Conservation (phyloP, 208 protist species). For the Endotrypanum monterogeii region DNA sequence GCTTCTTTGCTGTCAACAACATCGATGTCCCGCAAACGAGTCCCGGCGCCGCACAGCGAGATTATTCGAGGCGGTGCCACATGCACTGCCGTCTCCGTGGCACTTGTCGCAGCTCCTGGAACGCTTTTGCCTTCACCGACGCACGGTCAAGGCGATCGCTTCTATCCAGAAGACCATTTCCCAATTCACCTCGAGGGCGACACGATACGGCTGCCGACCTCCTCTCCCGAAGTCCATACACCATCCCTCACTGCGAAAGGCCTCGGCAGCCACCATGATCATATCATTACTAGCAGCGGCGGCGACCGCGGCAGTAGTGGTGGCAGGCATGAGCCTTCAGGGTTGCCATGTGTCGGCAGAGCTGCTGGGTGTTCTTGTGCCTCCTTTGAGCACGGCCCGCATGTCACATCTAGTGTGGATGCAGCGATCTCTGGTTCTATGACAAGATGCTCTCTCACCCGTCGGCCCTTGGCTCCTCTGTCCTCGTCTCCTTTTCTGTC, state of each 20-base stretch:
- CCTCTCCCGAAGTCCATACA: neutral
- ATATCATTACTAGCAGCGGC: too few relatives aligned
- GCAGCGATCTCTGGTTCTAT: neutral
- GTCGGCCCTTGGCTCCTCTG: neutral
- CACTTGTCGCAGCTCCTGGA: neutral
- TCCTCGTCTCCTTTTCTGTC: neutral
- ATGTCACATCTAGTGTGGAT: neutral
- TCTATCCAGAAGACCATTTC: neutral
- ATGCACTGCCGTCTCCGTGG: neutral
- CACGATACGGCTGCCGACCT: neutral
- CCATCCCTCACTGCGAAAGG: too few relatives aligned
- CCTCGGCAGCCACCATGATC: neutral
- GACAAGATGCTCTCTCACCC: neutral
- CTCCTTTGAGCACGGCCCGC: neutral
- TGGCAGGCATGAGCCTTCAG: neutral
- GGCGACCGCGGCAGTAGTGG: neutral
- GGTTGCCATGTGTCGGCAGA: neutral
- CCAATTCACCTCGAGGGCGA: neutral
- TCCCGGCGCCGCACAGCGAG: neutral
- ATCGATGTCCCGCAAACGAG: neutral
- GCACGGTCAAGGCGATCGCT: neutral
- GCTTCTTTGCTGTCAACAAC: neutral
- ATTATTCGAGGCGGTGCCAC: neutral
- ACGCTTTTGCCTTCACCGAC: too few relatives aligned
- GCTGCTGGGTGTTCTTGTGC: neutral